These are phyloP conservation scores for Solanum tarijense DNA, from an alignment of 257 asterid species.

Conservation along the genomic window DNA sequence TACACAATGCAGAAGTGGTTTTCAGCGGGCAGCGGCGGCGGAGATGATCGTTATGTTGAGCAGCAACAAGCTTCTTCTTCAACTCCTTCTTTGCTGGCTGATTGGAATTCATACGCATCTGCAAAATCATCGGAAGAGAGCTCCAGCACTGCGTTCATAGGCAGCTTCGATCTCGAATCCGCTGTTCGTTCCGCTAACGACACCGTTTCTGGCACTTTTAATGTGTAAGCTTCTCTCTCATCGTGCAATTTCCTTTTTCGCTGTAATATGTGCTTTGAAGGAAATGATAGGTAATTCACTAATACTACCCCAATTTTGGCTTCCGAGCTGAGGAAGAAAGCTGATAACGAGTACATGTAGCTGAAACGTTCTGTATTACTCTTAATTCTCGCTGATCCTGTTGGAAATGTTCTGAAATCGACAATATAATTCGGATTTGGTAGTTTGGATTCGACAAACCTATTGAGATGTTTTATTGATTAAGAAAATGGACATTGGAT, in stretches of 20 bases:
- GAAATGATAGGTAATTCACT: neutral
- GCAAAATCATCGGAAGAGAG: conserved; percentile 45
- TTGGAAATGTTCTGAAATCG: neutral
- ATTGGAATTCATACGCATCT: conserved; percentile 76
- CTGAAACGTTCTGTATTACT: neutral
- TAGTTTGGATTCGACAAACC: neutral
- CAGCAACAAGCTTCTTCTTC: conserved; percentile 28
- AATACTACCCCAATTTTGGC: neutral
- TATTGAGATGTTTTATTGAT: neutral
- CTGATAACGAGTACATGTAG: neutral
- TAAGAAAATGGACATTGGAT: neutral
- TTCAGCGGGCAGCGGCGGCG: conserved; percentile 31
- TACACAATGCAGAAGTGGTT: conserved; percentile 70
- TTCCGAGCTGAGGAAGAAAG: neutral
- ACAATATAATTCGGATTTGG: neutral
- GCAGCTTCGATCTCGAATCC: conserved; percentile 69
- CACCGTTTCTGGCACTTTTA: conserved; percentile 79
- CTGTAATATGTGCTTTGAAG: neutral
- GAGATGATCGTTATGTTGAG: conserved; percentile 9
- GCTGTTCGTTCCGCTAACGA: conserved; percentile 84
- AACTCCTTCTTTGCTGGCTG: conserved; percentile 51
- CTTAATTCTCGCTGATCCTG: neutral
- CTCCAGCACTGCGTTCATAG: conserved; percentile 35
- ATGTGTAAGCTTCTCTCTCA: conserved; percentile 40
- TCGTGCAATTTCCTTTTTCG: neutral